phyloP scores from a whole-genome alignment of 495 filamentous ascomycete species.

The Penicillium argentinense region DNA sequence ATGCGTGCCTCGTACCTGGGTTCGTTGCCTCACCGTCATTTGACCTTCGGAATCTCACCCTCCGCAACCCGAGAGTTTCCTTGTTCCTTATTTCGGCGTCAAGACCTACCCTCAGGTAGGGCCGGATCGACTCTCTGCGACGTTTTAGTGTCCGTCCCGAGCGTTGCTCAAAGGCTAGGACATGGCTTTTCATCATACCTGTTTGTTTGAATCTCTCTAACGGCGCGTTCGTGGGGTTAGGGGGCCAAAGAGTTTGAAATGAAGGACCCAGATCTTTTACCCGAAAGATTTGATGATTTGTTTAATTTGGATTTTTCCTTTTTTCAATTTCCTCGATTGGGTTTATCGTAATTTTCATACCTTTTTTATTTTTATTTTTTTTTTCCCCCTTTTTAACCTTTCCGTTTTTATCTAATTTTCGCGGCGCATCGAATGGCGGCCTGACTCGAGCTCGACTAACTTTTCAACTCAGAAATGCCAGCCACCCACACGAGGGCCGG shows the following conservation, averaged over 20 bases:
- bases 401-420: conserved; percentile 6
- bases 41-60: not conserved
- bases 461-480: conserved; percentile 5
- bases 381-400: conserved; percentile 5
- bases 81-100: too few species aligned
- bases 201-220: conserved; percentile 6
- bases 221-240: conserved; percentile 25
- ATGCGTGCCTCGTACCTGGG: not conserved
- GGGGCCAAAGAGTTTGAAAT: conserved; percentile 1
- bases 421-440: conserved; percentile 10
- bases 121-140: not conserved
- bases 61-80: not conserved
- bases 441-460: conserved; percentile 13
- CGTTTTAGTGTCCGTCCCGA: not conserved
- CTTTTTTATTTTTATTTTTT: not conserved
- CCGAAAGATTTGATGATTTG: not conserved
- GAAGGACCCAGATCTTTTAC: not conserved
- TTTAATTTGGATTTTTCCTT: not conserved
- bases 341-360: not conserved
- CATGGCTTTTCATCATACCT: not conserved
- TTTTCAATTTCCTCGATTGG: not conserved
- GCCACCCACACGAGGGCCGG: conserved; percentile 7
- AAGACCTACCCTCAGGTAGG: not conserved
- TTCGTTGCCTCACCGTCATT: not conserved
- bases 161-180: not conserved